Percentiles rank a stretch among this genome's conserved stretches.
These are phyloP conservation scores for Cynanchum wilfordii DNA, from an alignment of 257 asterid genomes.

Conservation along the genomic window DNA sequence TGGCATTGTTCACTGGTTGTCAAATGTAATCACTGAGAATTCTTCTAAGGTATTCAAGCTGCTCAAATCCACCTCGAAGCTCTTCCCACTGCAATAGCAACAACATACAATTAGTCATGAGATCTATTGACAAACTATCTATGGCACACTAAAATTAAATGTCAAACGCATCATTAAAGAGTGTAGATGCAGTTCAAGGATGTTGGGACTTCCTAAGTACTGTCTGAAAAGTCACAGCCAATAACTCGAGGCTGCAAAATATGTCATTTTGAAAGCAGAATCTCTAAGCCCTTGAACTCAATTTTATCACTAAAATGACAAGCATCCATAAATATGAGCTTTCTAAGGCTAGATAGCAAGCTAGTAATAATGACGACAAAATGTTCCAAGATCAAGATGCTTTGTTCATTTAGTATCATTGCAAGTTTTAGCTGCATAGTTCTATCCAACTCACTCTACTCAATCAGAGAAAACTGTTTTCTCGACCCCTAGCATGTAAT, in stretches of 20 bases:
- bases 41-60: constrained; percentile 69
- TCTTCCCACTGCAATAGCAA: constrained; percentile 83
- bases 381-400: neutral
- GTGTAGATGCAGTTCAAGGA: neutral
- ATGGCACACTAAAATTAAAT: neutral
- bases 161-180: neutral
- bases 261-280: too few species aligned
- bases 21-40: constrained; percentile 39
- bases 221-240: neutral
- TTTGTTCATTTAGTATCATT: neutral
- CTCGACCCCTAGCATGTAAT: neutral
- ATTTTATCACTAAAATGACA: too few species aligned
- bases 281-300: neutral
- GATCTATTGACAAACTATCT: neutral
- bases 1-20: neutral
- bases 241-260: neutral
- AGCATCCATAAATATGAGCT: neutral
- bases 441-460: neutral
- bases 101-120: neutral
- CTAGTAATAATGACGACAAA: neutral
- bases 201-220: neutral
- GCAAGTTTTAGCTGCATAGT: neutral
- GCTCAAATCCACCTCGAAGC: constrained; percentile 74
- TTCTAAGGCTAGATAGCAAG: neutral
- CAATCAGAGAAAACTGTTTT: neutral